Conservation (phyloP, 1,284 basidiomycete genomes). For the Ceratobasidium sp. region DNA sequence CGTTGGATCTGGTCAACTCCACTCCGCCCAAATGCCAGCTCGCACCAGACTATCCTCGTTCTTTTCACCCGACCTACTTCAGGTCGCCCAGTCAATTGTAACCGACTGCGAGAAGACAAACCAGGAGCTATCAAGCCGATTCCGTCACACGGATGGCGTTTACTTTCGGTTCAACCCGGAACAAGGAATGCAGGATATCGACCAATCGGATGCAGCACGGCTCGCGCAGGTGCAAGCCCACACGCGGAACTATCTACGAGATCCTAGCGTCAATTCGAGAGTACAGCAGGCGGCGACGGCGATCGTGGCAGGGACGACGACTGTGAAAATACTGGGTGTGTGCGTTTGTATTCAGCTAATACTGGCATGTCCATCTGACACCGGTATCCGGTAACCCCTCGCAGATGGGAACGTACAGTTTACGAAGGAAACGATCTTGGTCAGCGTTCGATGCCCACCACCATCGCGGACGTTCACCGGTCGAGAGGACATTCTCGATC, state of each 20-base stretch:
- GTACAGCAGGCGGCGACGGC: too few species aligned
- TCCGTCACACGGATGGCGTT: background rate
- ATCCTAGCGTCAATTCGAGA: too few species aligned
- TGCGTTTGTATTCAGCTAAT: too few species aligned
- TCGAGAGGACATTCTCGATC: background rate
- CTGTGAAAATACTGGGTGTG: too few species aligned
- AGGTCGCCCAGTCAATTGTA: background rate
- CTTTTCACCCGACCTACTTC: background rate
- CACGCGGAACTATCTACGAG: background rate
- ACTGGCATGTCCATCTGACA: too few species aligned
- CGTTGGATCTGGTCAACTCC: slow-evolving; percentile 20
- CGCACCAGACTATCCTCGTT: background rate
- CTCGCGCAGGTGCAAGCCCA: background rate
- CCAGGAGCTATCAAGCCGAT: background rate
- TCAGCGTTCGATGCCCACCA: background rate
- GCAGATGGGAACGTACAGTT: too few species aligned
- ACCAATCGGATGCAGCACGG: background rate
- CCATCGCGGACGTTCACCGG: slow-evolving; percentile 10
- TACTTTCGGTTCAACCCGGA: slow-evolving; percentile 25
- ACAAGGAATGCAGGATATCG: slow-evolving; percentile 16
- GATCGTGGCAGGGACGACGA: too few species aligned
- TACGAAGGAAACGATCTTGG: too few species aligned
- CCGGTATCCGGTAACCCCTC: too few species aligned
- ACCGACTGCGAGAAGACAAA: slow-evolving; percentile 21
- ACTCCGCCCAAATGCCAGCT: background rate